phyloP scores from a whole-genome alignment of 352 stramenopile species.

The Phytophthora sp. region DNA sequence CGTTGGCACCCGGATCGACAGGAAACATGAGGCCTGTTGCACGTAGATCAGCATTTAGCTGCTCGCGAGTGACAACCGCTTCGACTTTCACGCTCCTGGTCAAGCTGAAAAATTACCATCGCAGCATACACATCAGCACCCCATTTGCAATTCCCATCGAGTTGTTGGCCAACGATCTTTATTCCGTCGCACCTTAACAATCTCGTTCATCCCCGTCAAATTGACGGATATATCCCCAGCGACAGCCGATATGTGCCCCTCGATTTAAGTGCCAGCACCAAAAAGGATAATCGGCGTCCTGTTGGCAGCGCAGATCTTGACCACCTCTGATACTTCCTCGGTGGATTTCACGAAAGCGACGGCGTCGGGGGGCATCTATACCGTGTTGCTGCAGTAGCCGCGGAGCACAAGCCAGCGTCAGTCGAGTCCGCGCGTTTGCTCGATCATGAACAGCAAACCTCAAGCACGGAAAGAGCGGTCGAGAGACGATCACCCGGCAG shows the following conservation, averaged over 20 bases:
- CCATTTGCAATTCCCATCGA: neutral
- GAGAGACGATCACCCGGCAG: conserved; percentile 68
- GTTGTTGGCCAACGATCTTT: too few species aligned
- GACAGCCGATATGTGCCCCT: conserved; percentile 93
- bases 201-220: conserved; percentile 74
- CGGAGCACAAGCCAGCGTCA: neutral
- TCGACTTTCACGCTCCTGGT: conserved; percentile 90
- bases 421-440: too few species aligned
- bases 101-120: conserved; percentile 5
- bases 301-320: conserved; percentile 83
- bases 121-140: neutral
- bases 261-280: conserved; percentile 90
- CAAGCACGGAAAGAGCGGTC: conserved; percentile 53
- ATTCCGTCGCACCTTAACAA: conserved; percentile 41
- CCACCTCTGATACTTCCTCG: conserved; percentile 85
- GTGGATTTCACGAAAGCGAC: conserved; percentile 85
- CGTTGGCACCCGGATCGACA: conserved; percentile 95
- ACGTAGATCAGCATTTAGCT: conserved; percentile 86
- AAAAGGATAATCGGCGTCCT: conserved; percentile 94
- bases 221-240: conserved; percentile 90
- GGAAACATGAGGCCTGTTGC: conserved; percentile 93
- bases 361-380: conserved; percentile 80
- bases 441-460: too few species aligned
- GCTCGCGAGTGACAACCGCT: conserved; percentile 91
- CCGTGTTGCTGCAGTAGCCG: conserved; percentile 69